These are phyloP conservation scores for Scleroderma citrinum DNA, from an alignment of 768 basidiomycete species.

Conservation along the genomic window DNA sequence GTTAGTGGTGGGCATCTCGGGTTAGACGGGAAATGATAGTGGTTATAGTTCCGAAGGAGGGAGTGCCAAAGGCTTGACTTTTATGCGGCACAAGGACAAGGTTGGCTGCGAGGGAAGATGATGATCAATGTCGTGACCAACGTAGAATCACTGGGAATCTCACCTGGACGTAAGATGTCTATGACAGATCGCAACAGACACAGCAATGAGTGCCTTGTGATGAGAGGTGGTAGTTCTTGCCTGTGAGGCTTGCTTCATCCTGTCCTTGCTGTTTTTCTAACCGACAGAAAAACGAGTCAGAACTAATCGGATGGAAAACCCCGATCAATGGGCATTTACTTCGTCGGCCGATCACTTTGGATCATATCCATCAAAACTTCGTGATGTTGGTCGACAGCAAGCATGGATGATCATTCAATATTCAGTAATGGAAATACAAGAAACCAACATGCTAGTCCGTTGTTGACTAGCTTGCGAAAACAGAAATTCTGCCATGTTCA, in stretches of 20 bases:
- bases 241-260: not conserved
- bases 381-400: too few species aligned
- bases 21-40: too few species aligned
- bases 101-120: not conserved
- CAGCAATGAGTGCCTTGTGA: not conserved
- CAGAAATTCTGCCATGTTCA: too few species aligned
- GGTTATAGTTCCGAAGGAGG: not conserved
- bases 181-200: not conserved
- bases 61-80: not conserved
- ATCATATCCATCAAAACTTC: too few species aligned
- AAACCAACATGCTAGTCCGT: too few species aligned
- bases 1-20: slow-evolving; percentile 68
- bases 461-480: too few species aligned
- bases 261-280: not conserved
- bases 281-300: not conserved
- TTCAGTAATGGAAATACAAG: too few species aligned
- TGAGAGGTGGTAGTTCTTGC: not conserved
- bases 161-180: not conserved
- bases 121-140: not conserved
- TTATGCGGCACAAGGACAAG: not conserved
- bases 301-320: not conserved
- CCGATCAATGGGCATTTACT: not conserved
- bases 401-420: too few species aligned
- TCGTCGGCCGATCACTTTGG: too few species aligned
- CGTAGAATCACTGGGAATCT: not conserved